Base-by-base conservation (phyloP, 2,329 filamentous ascomycete genomes). In the Talaromyces verruculosus region DNA sequence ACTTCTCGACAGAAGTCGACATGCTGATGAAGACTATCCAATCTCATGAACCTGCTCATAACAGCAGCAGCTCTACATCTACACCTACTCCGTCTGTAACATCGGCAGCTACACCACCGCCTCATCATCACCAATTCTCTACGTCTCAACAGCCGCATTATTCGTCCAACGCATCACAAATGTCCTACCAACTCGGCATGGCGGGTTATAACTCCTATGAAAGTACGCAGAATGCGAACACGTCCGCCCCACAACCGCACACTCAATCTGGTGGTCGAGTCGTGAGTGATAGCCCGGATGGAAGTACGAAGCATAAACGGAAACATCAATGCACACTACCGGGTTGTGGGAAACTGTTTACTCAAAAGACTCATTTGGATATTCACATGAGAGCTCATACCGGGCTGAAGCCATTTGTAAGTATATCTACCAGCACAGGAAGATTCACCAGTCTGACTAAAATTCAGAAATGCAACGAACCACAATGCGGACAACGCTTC, bases 371-470 rank as follows among this genome's bases (percentile, higher is more conserved):
- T 1, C 94, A 98, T 72, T 84, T 97, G 11, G 91, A 95, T 68
- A 97, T 96, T 59, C 95, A 99, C 77, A 88, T 87, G 55, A 86
- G 93, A 69, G 89, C 91, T 4, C 95, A 99, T 78, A 97, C 92
- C 1, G 95, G 95, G 17, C 88, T 91, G 63, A 95, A 93, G 76
- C 94, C 94, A 67, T 97, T 94, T 76, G 90, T 96, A 82, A 83
- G 91, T 59, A 30, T 37, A n/a, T 15, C 7, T 30, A n/a, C 8
- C 19, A 3, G 25, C 25, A 25, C 7, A 4, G 4, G 22, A 25
- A 7, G 17, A 25, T 15, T 43, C n/a, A 11, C 1, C 6, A 45
- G 30, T 10, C 57, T 60, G 37, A 60, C 13, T 11, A 1, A 30
- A 6, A 43, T 8, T 10, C 39, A 87, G 88, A 76, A 84, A 22